Evolutionary conservation across 345 rosid species (phyloP).

Genomic region (Triadica sebifera): DNA sequence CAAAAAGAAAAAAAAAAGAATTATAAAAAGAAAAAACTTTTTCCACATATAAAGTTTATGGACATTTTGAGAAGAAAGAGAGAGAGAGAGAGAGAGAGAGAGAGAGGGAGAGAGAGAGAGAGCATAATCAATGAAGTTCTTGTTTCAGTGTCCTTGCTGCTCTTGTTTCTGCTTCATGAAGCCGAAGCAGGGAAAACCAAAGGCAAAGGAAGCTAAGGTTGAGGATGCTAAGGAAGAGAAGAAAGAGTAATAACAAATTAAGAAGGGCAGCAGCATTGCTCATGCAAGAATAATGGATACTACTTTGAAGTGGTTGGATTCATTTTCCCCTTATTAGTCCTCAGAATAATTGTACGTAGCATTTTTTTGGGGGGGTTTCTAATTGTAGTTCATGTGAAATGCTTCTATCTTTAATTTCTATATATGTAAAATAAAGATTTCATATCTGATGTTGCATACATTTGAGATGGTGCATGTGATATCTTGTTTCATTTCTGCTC

Average conservation of each 20-base stretch:
- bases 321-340: too few relatives aligned
- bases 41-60: neutral
- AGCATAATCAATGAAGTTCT: constrained; percentile 62
- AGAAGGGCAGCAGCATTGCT: too few relatives aligned
- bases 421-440: too few relatives aligned
- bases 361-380: too few relatives aligned
- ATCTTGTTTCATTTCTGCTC: too few relatives aligned
- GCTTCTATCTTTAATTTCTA: too few relatives aligned
- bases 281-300: too few relatives aligned
- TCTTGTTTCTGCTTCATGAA: constrained; percentile 87
- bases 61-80: neutral
- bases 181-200: constrained; percentile 63
- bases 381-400: too few relatives aligned
- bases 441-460: too few relatives aligned
- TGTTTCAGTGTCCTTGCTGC: constrained; percentile 85
- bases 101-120: constrained; percentile 15
- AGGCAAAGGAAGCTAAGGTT: constrained; percentile 34
- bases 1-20: constrained; percentile 15
- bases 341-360: too few relatives aligned
- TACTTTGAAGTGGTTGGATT: too few relatives aligned
- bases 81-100: constrained; percentile 15
- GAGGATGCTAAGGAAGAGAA: constrained; percentile 31
- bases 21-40: constrained; percentile 16
- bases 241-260: constrained; percentile 15
- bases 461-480: too few relatives aligned